These are phyloP conservation scores for Lasiodiplodia citricola DNA, from an alignment of 2,329 filamentous ascomycete species.

Conservation along the genomic window DNA sequence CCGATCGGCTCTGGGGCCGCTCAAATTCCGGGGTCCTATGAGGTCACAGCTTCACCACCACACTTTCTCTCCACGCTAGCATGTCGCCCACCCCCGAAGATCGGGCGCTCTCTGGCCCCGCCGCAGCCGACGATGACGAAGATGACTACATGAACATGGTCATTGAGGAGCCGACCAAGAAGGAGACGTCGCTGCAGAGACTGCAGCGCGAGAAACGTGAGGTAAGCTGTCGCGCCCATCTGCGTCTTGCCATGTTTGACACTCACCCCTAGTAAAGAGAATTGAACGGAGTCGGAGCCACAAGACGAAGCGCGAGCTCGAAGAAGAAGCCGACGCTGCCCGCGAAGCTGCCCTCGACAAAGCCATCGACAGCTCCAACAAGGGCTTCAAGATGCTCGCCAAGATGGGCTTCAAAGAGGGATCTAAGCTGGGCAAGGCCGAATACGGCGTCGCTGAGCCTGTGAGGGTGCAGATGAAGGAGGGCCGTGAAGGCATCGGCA, in stretches of 20 bases:
- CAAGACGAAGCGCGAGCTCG: constrained; percentile 83
- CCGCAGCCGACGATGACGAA: constrained; percentile 53
- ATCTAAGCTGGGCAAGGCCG: constrained; percentile 71
- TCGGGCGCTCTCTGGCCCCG: background rate
- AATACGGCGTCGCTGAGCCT: constrained; percentile 67
- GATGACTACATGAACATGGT: constrained; percentile 98
- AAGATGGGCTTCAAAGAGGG: constrained; percentile 89
- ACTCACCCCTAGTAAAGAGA: constrained; percentile 24
- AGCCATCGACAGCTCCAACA: constrained; percentile 72
- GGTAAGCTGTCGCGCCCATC: constrained; percentile 37
- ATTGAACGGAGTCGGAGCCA: constrained; percentile 21
- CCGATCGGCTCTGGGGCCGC: constrained; percentile 10
- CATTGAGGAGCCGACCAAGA: constrained; percentile 69
- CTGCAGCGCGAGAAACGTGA: constrained; percentile 60
- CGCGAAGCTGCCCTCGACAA: constrained; percentile 75
- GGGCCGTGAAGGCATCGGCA: constrained; percentile 79
- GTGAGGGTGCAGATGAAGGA: constrained; percentile 79
- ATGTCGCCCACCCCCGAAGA: constrained; percentile 6
- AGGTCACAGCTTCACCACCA: constrained; percentile 16
- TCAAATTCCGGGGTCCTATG: constrained; percentile 10
- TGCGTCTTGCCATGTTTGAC: background rate
- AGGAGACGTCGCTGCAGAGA: constrained; percentile 68
- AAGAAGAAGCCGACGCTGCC: constrained; percentile 71
- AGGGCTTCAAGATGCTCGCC: constrained; percentile 95
- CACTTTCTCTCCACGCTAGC: background rate